These are phyloP conservation scores for Carex cristatella DNA, from an alignment of 176 grass and related monocot genomes.

Conservation along the genomic window DNA sequence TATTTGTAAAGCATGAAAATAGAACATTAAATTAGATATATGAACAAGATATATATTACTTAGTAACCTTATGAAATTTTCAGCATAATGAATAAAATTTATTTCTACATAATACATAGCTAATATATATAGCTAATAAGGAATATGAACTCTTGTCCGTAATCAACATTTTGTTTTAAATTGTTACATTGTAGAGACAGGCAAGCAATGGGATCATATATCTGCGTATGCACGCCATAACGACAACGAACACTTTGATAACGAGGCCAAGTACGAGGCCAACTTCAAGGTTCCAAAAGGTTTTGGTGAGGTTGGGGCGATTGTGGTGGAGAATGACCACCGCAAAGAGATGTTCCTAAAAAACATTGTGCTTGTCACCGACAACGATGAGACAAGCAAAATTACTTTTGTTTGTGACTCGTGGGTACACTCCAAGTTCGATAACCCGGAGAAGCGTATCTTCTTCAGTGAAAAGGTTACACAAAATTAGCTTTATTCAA, in stretches of 20 bases:
- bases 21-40: background rate
- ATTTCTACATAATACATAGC: background rate
- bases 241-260: too few relatives aligned
- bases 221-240: slow-evolving; percentile 26
- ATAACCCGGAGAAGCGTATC: slow-evolving; percentile 37
- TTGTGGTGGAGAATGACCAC: slow-evolving; percentile 83
- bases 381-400: slow-evolving; percentile 19
- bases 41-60: background rate
- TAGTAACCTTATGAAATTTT: background rate
- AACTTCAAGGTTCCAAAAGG: slow-evolving; percentile 35
- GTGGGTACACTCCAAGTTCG: slow-evolving; percentile 82
- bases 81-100: background rate
- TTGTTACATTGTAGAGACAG: slow-evolving; percentile 34
- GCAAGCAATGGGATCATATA: slow-evolving; percentile 36
- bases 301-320: slow-evolving; percentile 56
- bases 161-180: background rate
- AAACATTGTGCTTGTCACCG: slow-evolving; percentile 47
- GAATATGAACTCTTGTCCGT: background rate
- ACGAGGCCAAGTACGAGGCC: slow-evolving; percentile 34
- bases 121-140: background rate
- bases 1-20: background rate
- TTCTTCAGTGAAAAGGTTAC: slow-evolving; percentile 60
- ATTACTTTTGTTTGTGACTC: slow-evolving; percentile 51
- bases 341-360: slow-evolving; percentile 61
- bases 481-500: background rate